Base-by-base conservation (phyloP, 306 rosid species). In the Prunus fruticosa region DNA sequence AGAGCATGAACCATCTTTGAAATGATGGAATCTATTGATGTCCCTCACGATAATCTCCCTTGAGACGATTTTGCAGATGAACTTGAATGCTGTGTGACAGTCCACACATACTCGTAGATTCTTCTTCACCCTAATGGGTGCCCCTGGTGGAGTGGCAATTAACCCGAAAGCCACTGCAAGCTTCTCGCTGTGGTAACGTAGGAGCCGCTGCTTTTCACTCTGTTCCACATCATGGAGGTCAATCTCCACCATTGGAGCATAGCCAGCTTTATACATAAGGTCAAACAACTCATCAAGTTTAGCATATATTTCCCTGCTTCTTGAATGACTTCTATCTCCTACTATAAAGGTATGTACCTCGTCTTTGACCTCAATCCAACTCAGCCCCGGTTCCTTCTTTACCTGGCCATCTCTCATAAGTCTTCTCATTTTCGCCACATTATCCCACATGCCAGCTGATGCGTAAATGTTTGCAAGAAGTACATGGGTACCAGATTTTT, bases 301-400 rank as follows among this genome's bases (percentile, higher is more conserved):
- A 49, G 86, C 91, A 65, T 90, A 87, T 76, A 94, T 90, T 69
- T 94, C 98, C 57, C 51, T 76, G 75, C 93, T 84, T 87, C 90
- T 88, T 73, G 79, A 77, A 83, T 91, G 94, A 82, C 82, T 89
- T 84, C 90, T 82, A 77, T 92, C 97, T 82, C 96, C 96, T 38
- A 88, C 96, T 15, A 87, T 88, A 74, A 91, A 94, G 67, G 95
- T 88, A 71, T 85, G 79, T 53, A 94, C 88, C 79, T 82, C 83
- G 82, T 89, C 94, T 84, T 89, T 88, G 68, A 88, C 80, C 86
- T 91, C 98, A 73, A 89, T 81, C 98, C 98, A 94, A 84, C 98
- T 94, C 85, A 94, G 86, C 50, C 93, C 97, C 27, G 98, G 98
- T 79, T 94, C 98, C 76, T 94, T 94, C 91, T 94, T 94, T 71